Percentiles rank a stretch among this genome's conserved stretches.
Conservation (phyloP, 495 filamentous ascomycete genomes). For the Talaromyces liani region DNA sequence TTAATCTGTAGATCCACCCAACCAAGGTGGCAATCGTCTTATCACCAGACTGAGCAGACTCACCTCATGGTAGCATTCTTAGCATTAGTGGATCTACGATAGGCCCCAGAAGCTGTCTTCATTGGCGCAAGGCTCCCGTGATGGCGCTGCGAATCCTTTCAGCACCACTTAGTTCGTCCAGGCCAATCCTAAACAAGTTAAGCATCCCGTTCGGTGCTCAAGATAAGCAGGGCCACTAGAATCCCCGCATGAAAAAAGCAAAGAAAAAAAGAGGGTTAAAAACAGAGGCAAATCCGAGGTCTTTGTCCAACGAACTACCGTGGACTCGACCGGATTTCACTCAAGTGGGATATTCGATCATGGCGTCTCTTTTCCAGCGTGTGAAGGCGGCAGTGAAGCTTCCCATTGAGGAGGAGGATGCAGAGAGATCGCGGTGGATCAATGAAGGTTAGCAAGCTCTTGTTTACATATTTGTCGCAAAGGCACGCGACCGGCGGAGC, state of each 20-base stretch:
- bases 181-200: background rate
- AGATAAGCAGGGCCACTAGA: background rate
- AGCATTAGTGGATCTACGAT: background rate
- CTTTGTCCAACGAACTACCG: background rate
- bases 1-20: background rate
- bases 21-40: slow-evolving; percentile 1
- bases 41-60: background rate
- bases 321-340: background rate
- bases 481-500: slow-evolving; percentile 1
- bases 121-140: background rate
- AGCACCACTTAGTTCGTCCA: background rate
- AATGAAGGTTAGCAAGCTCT: background rate
- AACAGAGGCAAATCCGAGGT: background rate
- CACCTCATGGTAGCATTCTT: background rate
- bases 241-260: background rate
- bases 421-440: slow-evolving; percentile 6
- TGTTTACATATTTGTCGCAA: background rate
- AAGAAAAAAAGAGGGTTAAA: background rate
- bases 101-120: background rate
- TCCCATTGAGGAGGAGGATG: background rate
- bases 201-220: background rate
- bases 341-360: slow-evolving; percentile 20
- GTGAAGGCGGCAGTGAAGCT: background rate
- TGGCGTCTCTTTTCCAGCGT: slow-evolving; percentile 3
- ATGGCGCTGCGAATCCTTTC: background rate